These are phyloP conservation scores for Mortierella sp. DNA, from an alignment of 371 early-diverging fungal genomes.

Conservation along the genomic window DNA sequence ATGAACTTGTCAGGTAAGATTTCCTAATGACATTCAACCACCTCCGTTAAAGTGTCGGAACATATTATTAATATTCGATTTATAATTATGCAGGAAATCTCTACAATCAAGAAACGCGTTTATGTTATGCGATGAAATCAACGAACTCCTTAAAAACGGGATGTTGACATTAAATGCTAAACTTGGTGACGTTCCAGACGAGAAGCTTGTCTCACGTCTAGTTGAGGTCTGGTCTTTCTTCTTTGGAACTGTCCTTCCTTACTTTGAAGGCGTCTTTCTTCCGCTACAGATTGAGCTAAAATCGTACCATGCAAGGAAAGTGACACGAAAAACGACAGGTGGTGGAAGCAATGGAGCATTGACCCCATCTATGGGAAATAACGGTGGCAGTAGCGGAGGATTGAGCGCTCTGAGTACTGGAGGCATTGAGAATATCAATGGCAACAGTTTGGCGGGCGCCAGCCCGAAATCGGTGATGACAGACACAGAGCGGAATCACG, in stretches of 20 bases:
- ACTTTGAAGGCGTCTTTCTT: conserved; percentile 88
- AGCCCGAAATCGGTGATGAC: conserved; percentile 26
- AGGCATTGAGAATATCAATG: conserved; percentile 6
- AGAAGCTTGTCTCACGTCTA: conserved; percentile 76
- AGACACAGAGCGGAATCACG: conserved; percentile 25
- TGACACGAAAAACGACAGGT: conserved; percentile 16
- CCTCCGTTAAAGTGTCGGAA: background rate
- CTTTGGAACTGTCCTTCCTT: conserved; percentile 87
- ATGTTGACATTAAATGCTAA: conserved; percentile 82
- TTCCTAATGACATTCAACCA: background rate
- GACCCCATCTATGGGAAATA: background rate
- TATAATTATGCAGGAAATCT: conserved; percentile 63
- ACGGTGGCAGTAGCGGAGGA: conserved; percentile 19
- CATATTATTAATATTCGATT: background rate
- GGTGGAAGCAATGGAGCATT: conserved; percentile 8
- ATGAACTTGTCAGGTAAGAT: conserved; percentile 78
- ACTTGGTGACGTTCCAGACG: conserved; percentile 79
- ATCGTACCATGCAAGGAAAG: conserved; percentile 19
- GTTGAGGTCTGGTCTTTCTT: conserved; percentile 90
- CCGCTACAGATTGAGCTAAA: conserved; percentile 75
- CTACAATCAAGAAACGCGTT: conserved; percentile 66
- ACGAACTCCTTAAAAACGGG: conserved; percentile 75
- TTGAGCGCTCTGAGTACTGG: conserved; percentile 10
- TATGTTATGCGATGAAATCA: conserved; percentile 66
- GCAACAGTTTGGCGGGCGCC: conserved; percentile 2